Conservation (phyloP, 805 yeast genomes). For the Grigorovia humatica region DNA sequence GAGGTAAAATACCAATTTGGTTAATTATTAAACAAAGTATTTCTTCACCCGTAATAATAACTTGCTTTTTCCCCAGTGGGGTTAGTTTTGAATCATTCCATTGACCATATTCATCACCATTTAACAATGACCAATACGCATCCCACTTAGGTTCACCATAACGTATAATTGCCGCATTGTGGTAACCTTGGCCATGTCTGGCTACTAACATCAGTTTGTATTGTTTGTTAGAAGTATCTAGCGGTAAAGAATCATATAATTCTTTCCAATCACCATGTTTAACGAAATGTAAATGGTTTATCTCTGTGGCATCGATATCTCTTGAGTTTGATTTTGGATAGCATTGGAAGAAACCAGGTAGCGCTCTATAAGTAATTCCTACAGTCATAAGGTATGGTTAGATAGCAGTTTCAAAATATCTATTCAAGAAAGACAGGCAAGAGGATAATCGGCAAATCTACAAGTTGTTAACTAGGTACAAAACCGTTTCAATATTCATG, state of each 20-base stretch:
- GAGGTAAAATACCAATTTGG: constrained; percentile 47
- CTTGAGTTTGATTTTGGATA: constrained; percentile 5
- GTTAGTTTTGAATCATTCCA: constrained; percentile 50
- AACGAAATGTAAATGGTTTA: constrained; percentile 12
- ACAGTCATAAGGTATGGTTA: background rate
- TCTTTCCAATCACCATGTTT: constrained; percentile 14
- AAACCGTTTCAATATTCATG: no score
- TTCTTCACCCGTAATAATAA: constrained; percentile 32
- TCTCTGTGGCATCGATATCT: constrained; percentile 10
- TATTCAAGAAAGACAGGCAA: no score
- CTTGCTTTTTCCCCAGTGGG: constrained; percentile 45
- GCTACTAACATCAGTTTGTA: constrained; percentile 17
- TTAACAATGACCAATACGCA: constrained; percentile 39
- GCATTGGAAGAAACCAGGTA: constrained; percentile 21
- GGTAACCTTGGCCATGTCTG: constrained; percentile 66
- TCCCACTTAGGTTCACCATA: constrained; percentile 54
- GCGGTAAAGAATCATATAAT: constrained; percentile 14
- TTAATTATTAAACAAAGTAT: constrained; percentile 14
- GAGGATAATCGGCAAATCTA: background rate
- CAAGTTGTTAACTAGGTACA: no score
- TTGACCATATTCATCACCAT: constrained; percentile 43
- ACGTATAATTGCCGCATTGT: constrained; percentile 43
- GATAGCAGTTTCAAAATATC: no score
- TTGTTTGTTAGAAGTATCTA: constrained; percentile 10
- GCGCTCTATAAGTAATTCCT: constrained; percentile 8